Percentiles rank a stretch among this genome's conserved stretches.
phyloP scores from a whole-genome alignment of 768 basidiomycete species.

The Termitomyces eurrhizus region DNA sequence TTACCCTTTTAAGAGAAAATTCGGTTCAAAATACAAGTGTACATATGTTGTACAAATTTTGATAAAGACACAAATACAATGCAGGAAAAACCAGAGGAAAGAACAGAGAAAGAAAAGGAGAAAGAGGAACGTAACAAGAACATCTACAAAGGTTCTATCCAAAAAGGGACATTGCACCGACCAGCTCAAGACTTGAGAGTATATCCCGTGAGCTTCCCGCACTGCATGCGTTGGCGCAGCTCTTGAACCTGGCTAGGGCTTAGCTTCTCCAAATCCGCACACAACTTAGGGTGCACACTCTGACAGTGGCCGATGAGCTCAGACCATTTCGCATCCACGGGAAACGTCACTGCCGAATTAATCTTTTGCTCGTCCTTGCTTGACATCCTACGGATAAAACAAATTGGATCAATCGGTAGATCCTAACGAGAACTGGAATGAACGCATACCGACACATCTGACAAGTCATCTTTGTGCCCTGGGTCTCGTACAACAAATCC shows the following conservation, averaged over 20 bases:
- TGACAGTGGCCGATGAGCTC: constrained; percentile 30
- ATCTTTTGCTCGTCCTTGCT: constrained; percentile 1
- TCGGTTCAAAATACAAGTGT: neutral
- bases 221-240: constrained; percentile 21
- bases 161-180: neutral
- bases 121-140: neutral
- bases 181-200: neutral
- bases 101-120: neutral
- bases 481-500: constrained; percentile 26
- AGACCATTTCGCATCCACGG: constrained; percentile 23
- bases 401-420: neutral
- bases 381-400: constrained; percentile 2
- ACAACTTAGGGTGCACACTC: constrained; percentile 25
- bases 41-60: neutral
- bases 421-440: neutral
- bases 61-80: neutral
- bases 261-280: constrained; percentile 27
- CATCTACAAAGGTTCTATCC: neutral
- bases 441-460: constrained; percentile 26
- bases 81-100: neutral
- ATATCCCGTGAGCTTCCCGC: constrained; percentile 11
- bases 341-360: constrained; percentile 18
- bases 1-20: neutral
- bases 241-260: constrained; percentile 30
- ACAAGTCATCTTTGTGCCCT: constrained; percentile 21